Percentiles rank a stretch among this genome's conserved stretches.
Conservation (phyloP, 2,329 filamentous ascomycete genomes). For the Hymenoscyphus fraxineus region DNA sequence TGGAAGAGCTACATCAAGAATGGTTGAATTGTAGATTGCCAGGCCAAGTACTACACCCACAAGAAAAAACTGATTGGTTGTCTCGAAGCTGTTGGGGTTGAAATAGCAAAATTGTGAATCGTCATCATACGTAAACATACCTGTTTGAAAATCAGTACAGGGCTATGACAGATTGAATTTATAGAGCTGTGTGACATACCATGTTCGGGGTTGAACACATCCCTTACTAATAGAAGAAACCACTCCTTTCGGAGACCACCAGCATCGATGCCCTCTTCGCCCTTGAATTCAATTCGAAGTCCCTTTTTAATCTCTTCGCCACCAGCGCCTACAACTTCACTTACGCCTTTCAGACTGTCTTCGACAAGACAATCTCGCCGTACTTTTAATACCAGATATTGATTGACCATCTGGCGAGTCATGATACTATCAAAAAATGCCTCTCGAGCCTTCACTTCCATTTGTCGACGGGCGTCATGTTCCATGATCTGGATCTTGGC, state of each 20-base stretch:
- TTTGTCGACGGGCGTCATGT: slow-evolving; percentile 81
- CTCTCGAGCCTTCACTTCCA: slow-evolving; percentile 82
- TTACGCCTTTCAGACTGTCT: slow-evolving; percentile 80
- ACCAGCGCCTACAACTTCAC: slow-evolving; percentile 75
- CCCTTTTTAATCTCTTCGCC: slow-evolving; percentile 88
- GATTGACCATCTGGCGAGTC: slow-evolving; percentile 67
- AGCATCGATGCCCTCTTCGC: slow-evolving; percentile 88
- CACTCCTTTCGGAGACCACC: slow-evolving; percentile 90
- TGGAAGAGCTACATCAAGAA: slow-evolving; percentile 81
- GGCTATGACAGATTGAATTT: neutral
- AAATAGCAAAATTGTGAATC: slow-evolving; percentile 92
- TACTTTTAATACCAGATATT: slow-evolving; percentile 73
- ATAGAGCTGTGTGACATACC: slow-evolving; percentile 48
- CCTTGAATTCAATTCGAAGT: slow-evolving; percentile 76
- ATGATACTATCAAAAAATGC: slow-evolving; percentile 90
- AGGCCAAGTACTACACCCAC: slow-evolving; percentile 84
- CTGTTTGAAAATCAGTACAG: slow-evolving; percentile 41
- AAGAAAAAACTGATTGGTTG: slow-evolving; percentile 86
- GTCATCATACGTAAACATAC: slow-evolving; percentile 89
- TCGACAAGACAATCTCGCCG: slow-evolving; percentile 83
- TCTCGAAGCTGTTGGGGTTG: slow-evolving; percentile 85
- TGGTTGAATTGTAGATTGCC: slow-evolving; percentile 93
- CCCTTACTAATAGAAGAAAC: slow-evolving; percentile 83
- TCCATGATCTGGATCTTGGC: slow-evolving; percentile 89
- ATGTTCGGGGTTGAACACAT: slow-evolving; percentile 87